phyloP scores from a whole-genome alignment of 2,329 filamentous ascomycete species.

The Colletotrichum plurivorum region DNA sequence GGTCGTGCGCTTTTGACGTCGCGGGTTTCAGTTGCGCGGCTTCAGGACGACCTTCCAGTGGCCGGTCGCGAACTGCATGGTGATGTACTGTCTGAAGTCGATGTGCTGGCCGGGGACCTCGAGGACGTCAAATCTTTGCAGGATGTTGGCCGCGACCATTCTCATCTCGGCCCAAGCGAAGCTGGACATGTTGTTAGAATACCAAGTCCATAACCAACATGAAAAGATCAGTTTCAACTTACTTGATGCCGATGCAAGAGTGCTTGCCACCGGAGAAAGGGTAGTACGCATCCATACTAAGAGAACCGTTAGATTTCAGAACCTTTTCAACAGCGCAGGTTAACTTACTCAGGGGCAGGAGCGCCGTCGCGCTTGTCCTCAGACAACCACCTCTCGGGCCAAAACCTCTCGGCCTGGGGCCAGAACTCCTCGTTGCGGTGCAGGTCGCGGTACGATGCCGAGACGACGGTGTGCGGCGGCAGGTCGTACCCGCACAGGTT shows the following conservation, averaged over 20 bases:
- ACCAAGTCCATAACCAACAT: fast-evolving
- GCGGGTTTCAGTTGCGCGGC: slow-evolving; percentile 40
- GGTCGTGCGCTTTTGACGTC: background rate
- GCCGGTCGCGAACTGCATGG: slow-evolving; percentile 44
- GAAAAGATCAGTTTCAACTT: background rate
- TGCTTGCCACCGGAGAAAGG: slow-evolving; percentile 44
- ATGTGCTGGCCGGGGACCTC: slow-evolving; percentile 43
- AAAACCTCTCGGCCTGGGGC: slow-evolving; percentile 34
- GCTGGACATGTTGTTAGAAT: slow-evolving; percentile 19
- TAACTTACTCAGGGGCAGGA: slow-evolving; percentile 29
- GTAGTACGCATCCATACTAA: slow-evolving; percentile 37
- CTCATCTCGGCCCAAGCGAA: slow-evolving; percentile 46
- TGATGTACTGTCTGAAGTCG: slow-evolving; percentile 45
- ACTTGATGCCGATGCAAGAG: slow-evolving; percentile 46
- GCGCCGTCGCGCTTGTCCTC: slow-evolving; percentile 34
- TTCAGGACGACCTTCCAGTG: slow-evolving; percentile 52
- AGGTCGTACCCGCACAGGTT: slow-evolving; percentile 35
- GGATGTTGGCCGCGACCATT: slow-evolving; percentile 43
- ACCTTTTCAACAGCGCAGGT: background rate
- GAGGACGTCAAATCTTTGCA: slow-evolving; percentile 43
- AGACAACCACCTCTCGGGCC: slow-evolving; percentile 34
- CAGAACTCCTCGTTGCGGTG: slow-evolving; percentile 35
- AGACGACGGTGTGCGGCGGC: slow-evolving; percentile 38
- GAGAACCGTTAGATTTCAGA: background rate
- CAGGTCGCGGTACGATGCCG: slow-evolving; percentile 37